A percentile compares a stretch with the other conserved stretches of the same genome.
Conservation (phyloP, 2,329 filamentous ascomycete species). For the Penicillium verrucosum region DNA sequence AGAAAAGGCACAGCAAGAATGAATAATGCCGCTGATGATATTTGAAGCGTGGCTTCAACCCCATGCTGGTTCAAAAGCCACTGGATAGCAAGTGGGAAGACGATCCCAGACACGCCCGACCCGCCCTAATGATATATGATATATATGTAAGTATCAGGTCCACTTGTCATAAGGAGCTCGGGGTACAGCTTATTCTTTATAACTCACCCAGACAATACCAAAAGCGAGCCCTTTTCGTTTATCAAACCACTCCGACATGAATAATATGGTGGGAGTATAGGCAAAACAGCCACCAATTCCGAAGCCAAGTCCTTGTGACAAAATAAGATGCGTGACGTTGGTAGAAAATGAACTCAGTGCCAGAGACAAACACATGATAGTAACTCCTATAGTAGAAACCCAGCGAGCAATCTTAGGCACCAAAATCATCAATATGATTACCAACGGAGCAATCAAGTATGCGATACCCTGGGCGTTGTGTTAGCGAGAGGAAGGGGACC, state of each 20-base stretch:
- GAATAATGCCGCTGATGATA: constrained; percentile 30
- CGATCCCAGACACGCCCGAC: constrained; percentile 32
- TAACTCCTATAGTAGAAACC: constrained; percentile 33
- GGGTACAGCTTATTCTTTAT: neutral
- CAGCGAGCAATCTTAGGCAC: constrained; percentile 30
- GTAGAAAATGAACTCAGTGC: constrained; percentile 41
- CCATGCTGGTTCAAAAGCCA: constrained; percentile 31
- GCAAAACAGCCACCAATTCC: constrained; percentile 46
- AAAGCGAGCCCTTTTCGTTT: constrained; percentile 49
- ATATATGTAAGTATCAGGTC: constrained; percentile 1
- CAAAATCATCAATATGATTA: constrained; percentile 30
- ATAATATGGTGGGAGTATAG: constrained; percentile 47
- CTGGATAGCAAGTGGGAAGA: constrained; percentile 31
- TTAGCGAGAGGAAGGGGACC: neutral
- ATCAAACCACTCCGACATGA: constrained; percentile 53
- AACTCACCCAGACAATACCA: constrained; percentile 46
- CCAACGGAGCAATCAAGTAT: constrained; percentile 25
- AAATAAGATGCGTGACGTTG: constrained; percentile 40
- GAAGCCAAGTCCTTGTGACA: constrained; percentile 40
- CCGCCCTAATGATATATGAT: constrained; percentile 21
- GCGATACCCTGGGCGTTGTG: constrained; percentile 24
- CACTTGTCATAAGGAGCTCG: neutral
- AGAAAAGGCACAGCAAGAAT: constrained; percentile 40
- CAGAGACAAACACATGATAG: constrained; percentile 35
- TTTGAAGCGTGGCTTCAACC: constrained; percentile 24